Base-by-base conservation (phyloP, 2,329 filamentous ascomycete species). In the Fusarium clavum region DNA sequence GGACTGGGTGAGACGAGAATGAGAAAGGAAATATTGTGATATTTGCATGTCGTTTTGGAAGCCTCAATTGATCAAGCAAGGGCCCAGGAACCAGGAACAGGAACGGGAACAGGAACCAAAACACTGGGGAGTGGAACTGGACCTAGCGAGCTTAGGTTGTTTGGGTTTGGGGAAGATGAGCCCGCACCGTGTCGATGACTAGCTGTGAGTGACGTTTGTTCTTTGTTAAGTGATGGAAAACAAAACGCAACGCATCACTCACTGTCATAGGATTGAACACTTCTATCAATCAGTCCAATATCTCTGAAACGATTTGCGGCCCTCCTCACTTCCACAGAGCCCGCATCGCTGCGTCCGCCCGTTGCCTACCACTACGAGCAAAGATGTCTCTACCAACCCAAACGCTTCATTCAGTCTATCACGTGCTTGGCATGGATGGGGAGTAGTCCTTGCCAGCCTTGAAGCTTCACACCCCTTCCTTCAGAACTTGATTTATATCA, bases 31-130 rank as follows among this genome's bases (percentile, higher is more conserved):
- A 51, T 51, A 27, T 40, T 44, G 22, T 62, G 40, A 57, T n/a
- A 25, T 25, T 56, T 57, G 30, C 14, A 49, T 25, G 27, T 52
- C 47, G 54, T 18, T 48, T 24, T 48, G 14, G 48, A 46, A 53
- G 18, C 47, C 48, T 40, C 32, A 22, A 53, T 38, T 32, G 54
- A 68, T 56, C 14, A 40, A 70, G 67, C 55, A 71, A 61, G 68
- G 68, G 54, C 60, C 69, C 63, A 70, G 67, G 67, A 70, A 63
- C 60, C 58, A 63, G 61, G 61, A 63, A 63, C 61, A 20, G n/a
- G 29, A 43, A 38, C 34, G 10, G 34, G 57, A 30, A 38, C 34
- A 38, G 34, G 57, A 30, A 60, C 58, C 60, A 32, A 25, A 45
- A 44, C 25, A 48, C 22, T 65, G 60, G 62, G 53, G 40, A 60